Conservation (phyloP, 2,329 filamentous ascomycete species). For the Elsinoe australis region DNA sequence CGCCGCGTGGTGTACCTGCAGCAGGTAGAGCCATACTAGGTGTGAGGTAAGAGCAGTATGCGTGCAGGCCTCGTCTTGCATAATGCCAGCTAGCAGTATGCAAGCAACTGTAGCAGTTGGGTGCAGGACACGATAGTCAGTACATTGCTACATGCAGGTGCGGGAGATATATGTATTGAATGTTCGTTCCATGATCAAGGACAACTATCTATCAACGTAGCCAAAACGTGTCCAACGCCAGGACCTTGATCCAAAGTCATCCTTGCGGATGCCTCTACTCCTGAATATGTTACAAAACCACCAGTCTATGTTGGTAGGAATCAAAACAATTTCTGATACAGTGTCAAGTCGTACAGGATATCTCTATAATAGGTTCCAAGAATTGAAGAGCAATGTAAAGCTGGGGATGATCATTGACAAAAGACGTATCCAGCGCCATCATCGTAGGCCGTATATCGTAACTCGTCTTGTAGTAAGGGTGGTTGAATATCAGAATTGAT, state of each 20-base stretch:
- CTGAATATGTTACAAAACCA: constrained; percentile 12
- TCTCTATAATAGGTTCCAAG: constrained; percentile 5
- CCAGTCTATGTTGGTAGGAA: constrained; percentile 14
- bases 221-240: constrained; percentile 5
- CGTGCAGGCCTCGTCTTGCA: too few relatives aligned
- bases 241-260: neutral
- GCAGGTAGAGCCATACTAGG: too few relatives aligned
- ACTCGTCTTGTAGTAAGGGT: neutral
- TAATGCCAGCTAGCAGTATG: too few relatives aligned
- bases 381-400: neutral
- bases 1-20: too few relatives aligned
- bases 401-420: neutral
- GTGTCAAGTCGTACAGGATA: constrained; percentile 12
- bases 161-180: neutral
- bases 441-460: neutral
- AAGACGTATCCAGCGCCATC: constrained; percentile 1
- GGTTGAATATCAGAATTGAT: too few relatives aligned
- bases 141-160: neutral
- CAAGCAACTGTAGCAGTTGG: too few relatives aligned
- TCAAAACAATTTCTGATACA: neutral
- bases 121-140: constrained; percentile 2
- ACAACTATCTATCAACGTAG: constrained; percentile 2
- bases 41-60: too few relatives aligned
- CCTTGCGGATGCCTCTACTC: constrained; percentile 13
- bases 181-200: neutral